Evolutionary conservation across 805 yeast genomes (phyloP).

Genomic region (Candida palmyrensis): DNA sequence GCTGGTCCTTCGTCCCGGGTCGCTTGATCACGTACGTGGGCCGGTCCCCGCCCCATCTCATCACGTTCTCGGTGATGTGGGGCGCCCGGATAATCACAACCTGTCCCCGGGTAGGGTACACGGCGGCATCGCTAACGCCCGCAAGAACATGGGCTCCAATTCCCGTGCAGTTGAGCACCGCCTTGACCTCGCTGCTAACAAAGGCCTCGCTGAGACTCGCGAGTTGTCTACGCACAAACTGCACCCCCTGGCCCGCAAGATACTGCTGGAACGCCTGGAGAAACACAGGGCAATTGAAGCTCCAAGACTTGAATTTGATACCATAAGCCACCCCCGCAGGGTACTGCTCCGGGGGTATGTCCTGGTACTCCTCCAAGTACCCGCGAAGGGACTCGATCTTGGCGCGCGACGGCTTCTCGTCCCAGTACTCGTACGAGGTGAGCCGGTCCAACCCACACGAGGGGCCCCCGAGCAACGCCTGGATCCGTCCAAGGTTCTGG

Average conservation of each 20-base stretch:
- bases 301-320: constrained; percentile 54
- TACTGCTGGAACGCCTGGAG: constrained; percentile 42
- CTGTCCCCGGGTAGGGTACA: constrained; percentile 78
- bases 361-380: constrained; percentile 45
- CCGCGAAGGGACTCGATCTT: constrained; percentile 44
- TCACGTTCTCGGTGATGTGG: constrained; percentile 52
- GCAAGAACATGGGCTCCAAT: constrained; percentile 59
- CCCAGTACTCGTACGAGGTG: constrained; percentile 61
- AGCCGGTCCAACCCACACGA: constrained; percentile 49
- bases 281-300: constrained; percentile 68
- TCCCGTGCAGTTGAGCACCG: constrained; percentile 75
- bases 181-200: constrained; percentile 23
- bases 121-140: constrained; percentile 57
- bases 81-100: constrained; percentile 71
- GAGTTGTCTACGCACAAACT: constrained; percentile 41
- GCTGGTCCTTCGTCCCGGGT: constrained; percentile 59
- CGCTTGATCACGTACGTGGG: constrained; percentile 71
- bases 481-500: constrained; percentile 39
- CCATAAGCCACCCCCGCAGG: constrained; percentile 56
- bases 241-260: constrained; percentile 46
- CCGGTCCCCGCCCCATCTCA: constrained; percentile 55
- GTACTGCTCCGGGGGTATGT: constrained; percentile 31
- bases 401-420: constrained; percentile 35
- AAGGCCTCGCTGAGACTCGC: constrained; percentile 56
- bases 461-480: constrained; percentile 45